Conservation (phyloP, 2,329 filamentous ascomycete species). For the Cytospora piceicola region DNA sequence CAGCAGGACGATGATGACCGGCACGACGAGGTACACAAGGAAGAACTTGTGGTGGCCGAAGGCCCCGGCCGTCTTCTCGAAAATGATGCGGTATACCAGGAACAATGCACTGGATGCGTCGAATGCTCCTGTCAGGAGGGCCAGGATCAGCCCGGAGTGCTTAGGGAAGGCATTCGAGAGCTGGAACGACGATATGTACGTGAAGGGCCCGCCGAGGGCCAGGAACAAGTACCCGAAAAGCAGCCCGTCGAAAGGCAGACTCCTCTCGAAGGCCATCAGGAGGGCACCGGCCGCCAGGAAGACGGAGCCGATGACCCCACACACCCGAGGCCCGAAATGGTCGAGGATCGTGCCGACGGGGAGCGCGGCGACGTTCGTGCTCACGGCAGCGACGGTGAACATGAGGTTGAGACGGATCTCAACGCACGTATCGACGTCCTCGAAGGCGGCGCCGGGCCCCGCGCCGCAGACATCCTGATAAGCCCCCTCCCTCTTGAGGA, state of each 20-base stretch:
- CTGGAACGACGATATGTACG: slow-evolving; percentile 83
- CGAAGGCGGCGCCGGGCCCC: slow-evolving; percentile 31
- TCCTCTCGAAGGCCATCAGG: slow-evolving; percentile 69
- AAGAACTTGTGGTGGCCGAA: slow-evolving; percentile 74
- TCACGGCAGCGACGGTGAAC: slow-evolving; percentile 89
- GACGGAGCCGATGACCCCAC: slow-evolving; percentile 70
- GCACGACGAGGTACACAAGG: slow-evolving; percentile 71
- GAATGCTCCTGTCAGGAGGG: slow-evolving; percentile 79
- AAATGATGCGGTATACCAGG: slow-evolving; percentile 72
- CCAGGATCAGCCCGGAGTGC: slow-evolving; percentile 77
- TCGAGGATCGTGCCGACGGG: slow-evolving; percentile 87
- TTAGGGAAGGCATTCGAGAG: slow-evolving; percentile 82
- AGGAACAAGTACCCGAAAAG: slow-evolving; percentile 76
- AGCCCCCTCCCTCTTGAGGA: slow-evolving; percentile 73
- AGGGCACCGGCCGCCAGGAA: slow-evolving; percentile 72
- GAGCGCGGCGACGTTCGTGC: slow-evolving; percentile 83
- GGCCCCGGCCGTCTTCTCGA: slow-evolving; percentile 52
- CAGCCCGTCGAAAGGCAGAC: slow-evolving; percentile 73
- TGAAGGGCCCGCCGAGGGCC: slow-evolving; percentile 77
- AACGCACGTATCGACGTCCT: slow-evolving; percentile 48
- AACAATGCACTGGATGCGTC: slow-evolving; percentile 82
- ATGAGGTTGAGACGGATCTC: slow-evolving; percentile 79
- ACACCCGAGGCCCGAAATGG: slow-evolving; percentile 76
- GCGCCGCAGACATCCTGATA: slow-evolving; percentile 66
- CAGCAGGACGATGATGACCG: slow-evolving; percentile 64